phyloP scores from a whole-genome alignment of 345 rosid genomes.

The Trapa incisa region DNA sequence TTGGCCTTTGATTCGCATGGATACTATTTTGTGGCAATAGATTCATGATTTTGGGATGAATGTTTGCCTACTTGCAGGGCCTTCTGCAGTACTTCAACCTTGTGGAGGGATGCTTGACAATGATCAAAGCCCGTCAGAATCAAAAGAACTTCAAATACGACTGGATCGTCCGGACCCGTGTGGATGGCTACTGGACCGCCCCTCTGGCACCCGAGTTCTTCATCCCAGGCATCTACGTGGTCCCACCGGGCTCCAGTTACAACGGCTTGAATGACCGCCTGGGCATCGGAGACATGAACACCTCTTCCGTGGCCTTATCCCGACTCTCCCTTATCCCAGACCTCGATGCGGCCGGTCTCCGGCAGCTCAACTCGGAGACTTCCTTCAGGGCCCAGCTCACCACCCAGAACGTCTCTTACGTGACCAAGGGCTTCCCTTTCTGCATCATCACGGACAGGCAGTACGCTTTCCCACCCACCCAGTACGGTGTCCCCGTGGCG shows the following conservation, averaged over 20 bases:
- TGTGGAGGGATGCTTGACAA: conserved; percentile 66
- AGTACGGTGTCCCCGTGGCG: conserved; percentile 73
- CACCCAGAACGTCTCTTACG: conserved; percentile 30
- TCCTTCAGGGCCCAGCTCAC: conserved; percentile 73
- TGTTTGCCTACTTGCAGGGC: conserved; percentile 33
- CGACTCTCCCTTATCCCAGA: conserved; percentile 67
- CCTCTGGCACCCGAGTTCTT: conserved; percentile 49
- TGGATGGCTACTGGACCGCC: conserved; percentile 78
- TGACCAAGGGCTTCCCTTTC: conserved; percentile 44
- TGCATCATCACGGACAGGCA: conserved; percentile 60
- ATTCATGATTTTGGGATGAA: too few relatives aligned
- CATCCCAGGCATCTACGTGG: conserved; percentile 41
- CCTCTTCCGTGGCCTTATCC: conserved; percentile 59
- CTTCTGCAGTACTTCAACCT: conserved; percentile 70
- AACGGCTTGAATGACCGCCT: conserved; percentile 92
- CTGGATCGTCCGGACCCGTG: conserved; percentile 91
- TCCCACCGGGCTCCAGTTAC: conserved; percentile 74
- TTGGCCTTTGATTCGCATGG: too few relatives aligned
- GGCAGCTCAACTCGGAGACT: conserved; percentile 67
- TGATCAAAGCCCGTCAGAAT: conserved; percentile 48
- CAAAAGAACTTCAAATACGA: conserved; percentile 50
- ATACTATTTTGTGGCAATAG: too few relatives aligned
- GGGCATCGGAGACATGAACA: conserved; percentile 58
- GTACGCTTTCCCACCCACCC: conserved; percentile 53
- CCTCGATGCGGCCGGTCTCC: conserved; percentile 45